Base-by-base conservation (phyloP, 1,139 yeast species). In the Yamadazyma oceani region DNA sequence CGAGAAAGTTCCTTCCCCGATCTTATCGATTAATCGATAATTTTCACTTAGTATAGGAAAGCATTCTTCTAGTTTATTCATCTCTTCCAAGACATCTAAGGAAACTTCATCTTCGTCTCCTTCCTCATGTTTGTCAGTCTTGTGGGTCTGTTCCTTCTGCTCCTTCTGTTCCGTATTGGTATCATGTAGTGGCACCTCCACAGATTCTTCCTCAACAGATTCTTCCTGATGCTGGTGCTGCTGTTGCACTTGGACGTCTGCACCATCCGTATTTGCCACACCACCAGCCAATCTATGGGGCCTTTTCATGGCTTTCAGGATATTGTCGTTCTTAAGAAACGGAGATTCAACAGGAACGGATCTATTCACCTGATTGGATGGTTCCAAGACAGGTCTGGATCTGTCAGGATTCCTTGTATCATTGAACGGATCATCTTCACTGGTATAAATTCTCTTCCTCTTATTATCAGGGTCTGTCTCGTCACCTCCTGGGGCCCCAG, bases 1-100 rank as follows among this genome's bases (percentile, higher is more conserved):
- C 16, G 95, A 85, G 54, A 89, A 89, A 0, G 97, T 89, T 17
- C 97, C 97, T 58, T 90, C 97, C 10, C 98, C 99, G 47, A 90
- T 86, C 56, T 90, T 86, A 51, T 87, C 94, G 25, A 86, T 63
- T 17, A 92, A 65, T 29, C 80, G 69, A 54, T 85, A 90, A 35
- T 78, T 74, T 21, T 68, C 64, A 1, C 78, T 64, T 32, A 90
- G 66, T 1, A 74, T 74, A 2, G 82, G 82, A 54, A 90, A 88
- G 25, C 82, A 71, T 31, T 66, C 70, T 45, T 78, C 81, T 23
- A 90, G 69, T 40, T 70, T 68, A 33, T 68, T 69, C 73, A 88
- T 81, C 55, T 89, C 96, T 43, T 78, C 81, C 32, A 75, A 64
- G 2, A 82, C 76, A 40, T 76, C 82, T 6, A 71, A 56, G 0